These are phyloP conservation scores for Stenogyne calaminthoides DNA, from an alignment of 305 asterid species.

Conservation along the genomic window DNA sequence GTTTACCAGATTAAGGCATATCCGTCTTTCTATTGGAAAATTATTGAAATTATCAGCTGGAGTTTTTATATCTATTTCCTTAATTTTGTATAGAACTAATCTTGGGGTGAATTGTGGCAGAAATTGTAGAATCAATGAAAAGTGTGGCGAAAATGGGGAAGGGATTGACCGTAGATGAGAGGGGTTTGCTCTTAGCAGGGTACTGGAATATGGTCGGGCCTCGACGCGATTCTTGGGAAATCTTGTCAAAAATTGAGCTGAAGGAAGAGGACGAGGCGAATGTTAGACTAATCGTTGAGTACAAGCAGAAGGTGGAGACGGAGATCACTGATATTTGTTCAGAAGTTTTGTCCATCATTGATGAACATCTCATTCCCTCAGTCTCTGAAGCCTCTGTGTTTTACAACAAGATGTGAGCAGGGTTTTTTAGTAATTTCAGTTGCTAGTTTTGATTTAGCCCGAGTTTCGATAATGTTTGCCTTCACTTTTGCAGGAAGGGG, in stretches of 20 bases:
- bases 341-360: conserved; percentile 57
- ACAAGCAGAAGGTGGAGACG: conserved; percentile 57
- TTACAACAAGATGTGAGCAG: conserved; percentile 50
- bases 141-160: conserved; percentile 56
- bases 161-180: conserved; percentile 63
- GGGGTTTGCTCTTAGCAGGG: conserved; percentile 61
- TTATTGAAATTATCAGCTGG: neutral
- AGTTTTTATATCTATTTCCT: neutral
- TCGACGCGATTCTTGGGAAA: conserved; percentile 64
- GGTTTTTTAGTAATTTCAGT: neutral
- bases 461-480: neutral
- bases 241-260: conserved; percentile 58
- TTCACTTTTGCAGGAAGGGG: conserved; percentile 19
- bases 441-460: neutral
- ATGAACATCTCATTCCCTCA: conserved; percentile 70
- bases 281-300: conserved; percentile 57
- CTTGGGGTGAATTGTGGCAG: conserved; percentile 30
- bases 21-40: neutral
- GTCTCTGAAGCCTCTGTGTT: conserved; percentile 58
- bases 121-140: conserved; percentile 71
- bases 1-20: neutral
- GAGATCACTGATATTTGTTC: conserved; percentile 55
- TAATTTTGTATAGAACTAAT: too few relatives aligned
- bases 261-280: conserved; percentile 59
- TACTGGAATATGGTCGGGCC: conserved; percentile 64